Evolutionary conservation across 1,284 basidiomycete species (phyloP), one percentile per base, ranked within the genome.

Genomic region (Malassezia obtusa): DNA sequence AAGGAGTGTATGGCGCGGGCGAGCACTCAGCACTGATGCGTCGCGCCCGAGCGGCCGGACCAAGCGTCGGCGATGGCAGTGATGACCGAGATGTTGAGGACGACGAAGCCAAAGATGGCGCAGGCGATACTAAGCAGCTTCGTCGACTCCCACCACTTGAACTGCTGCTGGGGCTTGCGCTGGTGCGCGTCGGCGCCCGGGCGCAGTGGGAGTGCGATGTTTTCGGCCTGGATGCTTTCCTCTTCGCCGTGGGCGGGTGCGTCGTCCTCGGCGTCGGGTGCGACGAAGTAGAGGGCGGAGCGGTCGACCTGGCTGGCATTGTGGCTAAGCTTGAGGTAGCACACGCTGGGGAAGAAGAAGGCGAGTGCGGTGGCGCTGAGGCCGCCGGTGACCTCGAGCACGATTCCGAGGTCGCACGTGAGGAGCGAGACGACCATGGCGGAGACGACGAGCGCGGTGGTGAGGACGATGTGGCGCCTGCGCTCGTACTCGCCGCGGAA

Each of bases 361-460:
- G 92, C 92, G 17, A 98, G 81, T 0, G 89, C 84, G 0, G 90
- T 94, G 0, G 92, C 92, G 24, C 87, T 89, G 17, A 91, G 82
- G 1, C 92, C 92, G 12, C 94, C 94, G 0, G 91, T 94, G 46
- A 99, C 86, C 77, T 98, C 94, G 33, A 99, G 83, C 76, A 95
- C 94, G 33, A 96, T 85, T 31, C 94, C 94, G 12, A 99, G 80
- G 75, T 99, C 92, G 75, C 91, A 96, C 0, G 92, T 96, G 43
- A 89, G 79, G 45, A 98, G 79, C 9, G 90, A 83, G 50, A 98
- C 88, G 89, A 73, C 41, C 58, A 95, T 87, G 15, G 90, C 83
- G 5, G 84, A 77, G 56, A 86, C 82, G 28, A 95, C 82, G 49
- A 96, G 85, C 6, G 80, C 79, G 5, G 86, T 85, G 3, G 92